Percentiles rank a stretch among this genome's conserved stretches.
Evolutionary conservation across 2,329 filamentous ascomycete genomes (phyloP).

Genomic region (Fusarium sp.): DNA sequence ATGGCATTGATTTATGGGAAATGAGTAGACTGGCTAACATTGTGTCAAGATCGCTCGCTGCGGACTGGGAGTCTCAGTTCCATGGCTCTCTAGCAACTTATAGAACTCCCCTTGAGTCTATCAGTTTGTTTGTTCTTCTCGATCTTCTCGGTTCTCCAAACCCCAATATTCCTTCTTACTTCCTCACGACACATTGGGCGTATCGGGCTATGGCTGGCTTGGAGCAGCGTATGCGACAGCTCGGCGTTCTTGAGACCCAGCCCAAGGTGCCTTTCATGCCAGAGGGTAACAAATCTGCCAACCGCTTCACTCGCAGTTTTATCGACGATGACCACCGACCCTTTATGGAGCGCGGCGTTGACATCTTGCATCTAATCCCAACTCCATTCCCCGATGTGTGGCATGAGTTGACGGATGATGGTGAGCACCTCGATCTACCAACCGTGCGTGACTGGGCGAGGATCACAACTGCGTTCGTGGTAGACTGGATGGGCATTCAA

Average conservation of each 20-base stretch:
- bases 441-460: slow-evolving; percentile 90
- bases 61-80: slow-evolving; percentile 78
- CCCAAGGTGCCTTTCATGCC: slow-evolving; percentile 69
- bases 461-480: slow-evolving; percentile 84
- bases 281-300: slow-evolving; percentile 67
- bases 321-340: slow-evolving; percentile 92
- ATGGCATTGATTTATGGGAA: neutral
- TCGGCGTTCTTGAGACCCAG: slow-evolving; percentile 74
- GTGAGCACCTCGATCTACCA: slow-evolving; percentile 81
- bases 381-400: slow-evolving; percentile 84
- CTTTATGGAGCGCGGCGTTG: slow-evolving; percentile 87
- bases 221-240: slow-evolving; percentile 77
- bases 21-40: slow-evolving; percentile 5
- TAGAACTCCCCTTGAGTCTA: slow-evolving; percentile 79
- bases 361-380: slow-evolving; percentile 90
- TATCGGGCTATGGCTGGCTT: slow-evolving; percentile 81
- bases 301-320: slow-evolving; percentile 62
- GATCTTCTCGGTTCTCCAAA: slow-evolving; percentile 82
- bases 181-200: slow-evolving; percentile 91
- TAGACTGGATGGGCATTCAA: slow-evolving; percentile 90
- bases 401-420: slow-evolving; percentile 89
- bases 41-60: slow-evolving; percentile 73
- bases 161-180: slow-evolving; percentile 85
- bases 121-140: slow-evolving; percentile 90
- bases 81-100: slow-evolving; percentile 81